These are phyloP conservation scores for Raphidocelis subcapitata DNA, from an alignment of 139 green algal species.

Conservation along the genomic window DNA sequence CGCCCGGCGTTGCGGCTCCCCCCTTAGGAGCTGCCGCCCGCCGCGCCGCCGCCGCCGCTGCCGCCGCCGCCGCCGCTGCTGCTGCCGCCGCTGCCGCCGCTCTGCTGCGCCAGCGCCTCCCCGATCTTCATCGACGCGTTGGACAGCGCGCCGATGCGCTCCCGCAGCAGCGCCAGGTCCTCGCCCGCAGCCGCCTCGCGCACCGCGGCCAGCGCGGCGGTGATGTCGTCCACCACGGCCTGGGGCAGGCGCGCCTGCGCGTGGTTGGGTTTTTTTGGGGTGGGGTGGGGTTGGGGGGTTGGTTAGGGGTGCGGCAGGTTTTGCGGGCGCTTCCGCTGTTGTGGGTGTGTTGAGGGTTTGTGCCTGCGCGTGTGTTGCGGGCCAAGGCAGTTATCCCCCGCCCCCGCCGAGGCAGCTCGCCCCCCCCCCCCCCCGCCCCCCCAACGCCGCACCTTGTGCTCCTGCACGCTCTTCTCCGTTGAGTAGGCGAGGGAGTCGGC, in stretches of 20 bases:
- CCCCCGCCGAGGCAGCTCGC: too few relatives aligned
- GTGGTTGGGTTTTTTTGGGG: too few relatives aligned
- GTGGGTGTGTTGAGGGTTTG: too few relatives aligned
- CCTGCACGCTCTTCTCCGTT: constrained; percentile 85
- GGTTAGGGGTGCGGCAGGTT: too few relatives aligned
- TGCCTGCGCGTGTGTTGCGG: too few relatives aligned
- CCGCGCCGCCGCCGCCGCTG: not conserved
- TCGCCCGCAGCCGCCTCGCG: constrained; percentile 56
- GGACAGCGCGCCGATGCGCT: constrained; percentile 80
- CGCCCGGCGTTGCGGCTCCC: not conserved
- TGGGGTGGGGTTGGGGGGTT: not conserved
- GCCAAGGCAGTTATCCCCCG: too few relatives aligned
- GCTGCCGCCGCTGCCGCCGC: constrained; percentile 22
- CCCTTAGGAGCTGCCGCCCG: not conserved
- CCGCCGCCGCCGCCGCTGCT: not conserved
- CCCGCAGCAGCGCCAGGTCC: constrained; percentile 61
- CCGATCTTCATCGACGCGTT: constrained; percentile 97
- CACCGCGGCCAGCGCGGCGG: constrained; percentile 74
- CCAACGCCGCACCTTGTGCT: constrained; percentile 83
- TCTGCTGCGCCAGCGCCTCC: constrained; percentile 68
- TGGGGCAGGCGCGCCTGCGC: constrained; percentile 49
- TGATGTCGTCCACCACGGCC: constrained; percentile 89
- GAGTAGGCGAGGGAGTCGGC: constrained; percentile 90
- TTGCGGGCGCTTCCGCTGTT: too few relatives aligned
- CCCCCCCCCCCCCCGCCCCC: not conserved